Base-by-base conservation (phyloP, 805 yeast genomes). In the Ogataea methanolica region DNA sequence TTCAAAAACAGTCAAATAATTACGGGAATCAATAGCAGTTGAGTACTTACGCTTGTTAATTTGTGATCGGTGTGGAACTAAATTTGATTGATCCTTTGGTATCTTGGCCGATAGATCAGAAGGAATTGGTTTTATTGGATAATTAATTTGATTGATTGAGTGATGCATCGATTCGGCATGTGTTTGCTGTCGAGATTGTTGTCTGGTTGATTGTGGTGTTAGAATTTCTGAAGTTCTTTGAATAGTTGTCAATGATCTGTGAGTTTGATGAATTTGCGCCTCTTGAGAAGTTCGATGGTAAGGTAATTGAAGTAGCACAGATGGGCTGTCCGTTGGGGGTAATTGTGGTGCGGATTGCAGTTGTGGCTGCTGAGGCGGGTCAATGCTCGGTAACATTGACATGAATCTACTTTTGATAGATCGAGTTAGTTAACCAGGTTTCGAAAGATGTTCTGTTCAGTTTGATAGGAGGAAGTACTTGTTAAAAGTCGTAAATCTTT, bases 11-110 rank as follows among this genome's bases (percentile, higher is more conserved):
- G 88, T 79, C 36, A 84, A 65, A 60, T 70, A 83, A 61, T 78
- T 78, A 49, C 94, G 74, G n/a, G 81, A 82, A 59, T 84, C 89
- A 34, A 85, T 83, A 6, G 83, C 73, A 3, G 94, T 85, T 11
- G 88, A 82, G 60, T 87, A 87, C 55, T 80, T 80, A 57, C 77
- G 74, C 42, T 57, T 61, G 14, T 51, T 42, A 23, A 66, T 65
- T 17, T 46, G 11, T 5, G 44, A 40, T 3, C 33, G 23, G 22
- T 42, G 33, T 6, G 68, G 65, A 6, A 65, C 47, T 23, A 55
- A 44, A 4, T 50, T 45, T 17, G 47, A 44, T 48, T 59, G 62
- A 35, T 59, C 62, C 42, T 41, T 39, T 0, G 63, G 59, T 6
- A 58, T 52, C 39, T 43, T 39, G 1, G 47, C 34, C 19, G 33